Base-by-base conservation (phyloP, 352 stramenopile genomes). In the Pythium scleroteichum region DNA sequence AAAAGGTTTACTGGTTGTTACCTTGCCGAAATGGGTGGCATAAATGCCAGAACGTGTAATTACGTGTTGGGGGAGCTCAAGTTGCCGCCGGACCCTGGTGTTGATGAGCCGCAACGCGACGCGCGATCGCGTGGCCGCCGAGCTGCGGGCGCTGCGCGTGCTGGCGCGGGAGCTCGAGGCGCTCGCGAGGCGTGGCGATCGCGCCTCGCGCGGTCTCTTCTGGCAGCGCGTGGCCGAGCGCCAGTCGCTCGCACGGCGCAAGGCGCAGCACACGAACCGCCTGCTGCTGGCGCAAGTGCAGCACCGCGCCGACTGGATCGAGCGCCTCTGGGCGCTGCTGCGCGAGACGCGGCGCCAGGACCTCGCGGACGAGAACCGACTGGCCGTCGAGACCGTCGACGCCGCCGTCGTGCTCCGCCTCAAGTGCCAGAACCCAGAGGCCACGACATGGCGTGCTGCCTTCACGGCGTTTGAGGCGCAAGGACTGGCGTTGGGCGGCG, bases 301-400 rank as follows among this genome's bases (percentile, higher is more conserved):
- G 39, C 39, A 13, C n/a, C 39, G 39, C 39, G n/a, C 39, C 39
- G 39, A 45, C 14, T 45, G 39, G 39, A 45, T 45, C 39, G 39
- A 45, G 39, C 39, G 39, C 39, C 39, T 45, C 39, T 45, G 39
- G 39, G 16, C 39, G 39, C 39, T 45, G 39, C 39, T 45, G 39
- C 39, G 39, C 6, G 39, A 45, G 39, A 45, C 39, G 39, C 39
- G 44, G 20, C 23, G 44, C 17, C 16, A 27, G 9, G 44, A 51
- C 17, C 27, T 35, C 26, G n/a, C 22, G 39, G 6, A n/a, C 39
- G 39, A 45, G n/a, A 22, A 5, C 39, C 39, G 39, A n/a, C n/a
- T 45, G 6, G n/a, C 14, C 6, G 39, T 22, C 39, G 14, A 22
- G 6, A 13, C 39, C 39, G 39, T 45, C 39, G 39, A 45, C 39